Evolutionary conservation across 2,329 filamentous ascomycete species (phyloP).

Genomic region (Boeremia lycopersici): DNA sequence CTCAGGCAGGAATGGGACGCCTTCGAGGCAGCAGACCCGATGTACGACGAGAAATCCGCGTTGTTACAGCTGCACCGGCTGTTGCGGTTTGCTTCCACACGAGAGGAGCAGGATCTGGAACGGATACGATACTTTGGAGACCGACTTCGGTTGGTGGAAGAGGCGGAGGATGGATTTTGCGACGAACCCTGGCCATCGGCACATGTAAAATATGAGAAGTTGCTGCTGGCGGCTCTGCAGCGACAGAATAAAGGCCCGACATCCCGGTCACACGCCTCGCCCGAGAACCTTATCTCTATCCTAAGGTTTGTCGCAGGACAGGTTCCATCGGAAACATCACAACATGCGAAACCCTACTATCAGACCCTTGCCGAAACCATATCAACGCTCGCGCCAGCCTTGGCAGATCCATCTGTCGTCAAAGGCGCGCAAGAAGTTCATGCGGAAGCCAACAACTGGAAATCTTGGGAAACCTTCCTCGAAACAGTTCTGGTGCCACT

Average conservation of each 20-base stretch:
- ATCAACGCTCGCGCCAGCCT: conserved; percentile 17
- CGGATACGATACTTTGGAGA: conserved; percentile 50
- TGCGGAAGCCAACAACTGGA: background rate
- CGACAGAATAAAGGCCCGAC: conserved; percentile 22
- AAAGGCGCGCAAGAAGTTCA: background rate
- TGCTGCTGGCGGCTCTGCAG: conserved; percentile 45
- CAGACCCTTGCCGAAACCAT: conserved; percentile 36
- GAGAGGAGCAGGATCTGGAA: conserved; percentile 46
- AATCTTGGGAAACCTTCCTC: conserved; percentile 23
- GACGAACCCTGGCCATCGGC: conserved; percentile 49
- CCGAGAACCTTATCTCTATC: conserved; percentile 22
- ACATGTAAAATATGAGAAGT: conserved; percentile 50
- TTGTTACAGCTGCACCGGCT: conserved; percentile 51
- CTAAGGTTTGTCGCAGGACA: conserved; percentile 40
- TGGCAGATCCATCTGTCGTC: conserved; percentile 1
- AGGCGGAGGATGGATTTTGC: conserved; percentile 26
- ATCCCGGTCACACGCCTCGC: conserved; percentile 17
- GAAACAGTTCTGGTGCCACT: conserved; percentile 39
- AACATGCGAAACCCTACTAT: conserved; percentile 41
- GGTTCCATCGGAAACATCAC: conserved; percentile 43
- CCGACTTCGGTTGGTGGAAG: conserved; percentile 44
- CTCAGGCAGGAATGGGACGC: conserved; percentile 49
- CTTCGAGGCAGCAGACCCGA: conserved; percentile 30
- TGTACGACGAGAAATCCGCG: conserved; percentile 49
- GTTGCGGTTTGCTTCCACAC: conserved; percentile 51